Base-by-base conservation (phyloP, 1,284 basidiomycete species). In the Moniliophthora roreri region DNA sequence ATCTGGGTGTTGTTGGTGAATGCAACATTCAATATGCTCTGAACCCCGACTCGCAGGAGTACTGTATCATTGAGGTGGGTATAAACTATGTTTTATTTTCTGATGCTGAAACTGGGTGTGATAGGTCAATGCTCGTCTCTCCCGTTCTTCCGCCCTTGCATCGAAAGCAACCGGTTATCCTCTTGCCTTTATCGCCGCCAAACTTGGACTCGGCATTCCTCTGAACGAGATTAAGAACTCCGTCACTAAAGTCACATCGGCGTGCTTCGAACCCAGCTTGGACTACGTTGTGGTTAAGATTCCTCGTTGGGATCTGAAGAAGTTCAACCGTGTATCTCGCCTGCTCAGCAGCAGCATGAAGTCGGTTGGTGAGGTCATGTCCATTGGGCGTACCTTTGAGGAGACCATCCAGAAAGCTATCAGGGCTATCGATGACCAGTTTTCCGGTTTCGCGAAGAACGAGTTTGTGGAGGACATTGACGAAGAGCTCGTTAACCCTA, bases 1-100 rank as follows among this genome's bases (percentile, higher is more conserved):
- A 99, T 69, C 83, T 99, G 24, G 96, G 96, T 45, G 96, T 99
- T 53, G 82, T 99, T 56, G 96, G 97, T 58, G 96, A 99, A 76
- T 96, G 97, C 74, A 99, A 99, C 71, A 98, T 99, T 58, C 96
- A 99, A 72, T 99, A 98, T 66, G 96, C 97, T 1, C 82, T 99
- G 64, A 98, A 98, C 73, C 96, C 97, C 0, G 82, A 79, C 50
- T 97, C 93, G 20, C 89, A 93, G 66, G 93, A 98, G 69, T 99
- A 98, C 73, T 98, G 95, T 72, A 98, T 99, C 66, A 98, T 99
- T 70, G 96, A 99, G 79, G 89, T 88, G 52, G 53, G 69, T 60
- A 16, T 44, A 23, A 15, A 18, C 45, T 34, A 10, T 24, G 15
- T 4, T 8, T 18, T 42, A 39, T 51, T 26, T 56, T 34, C 23